Conservation (phyloP, 768 basidiomycete genomes). For the Lyophyllum semitale region DNA sequence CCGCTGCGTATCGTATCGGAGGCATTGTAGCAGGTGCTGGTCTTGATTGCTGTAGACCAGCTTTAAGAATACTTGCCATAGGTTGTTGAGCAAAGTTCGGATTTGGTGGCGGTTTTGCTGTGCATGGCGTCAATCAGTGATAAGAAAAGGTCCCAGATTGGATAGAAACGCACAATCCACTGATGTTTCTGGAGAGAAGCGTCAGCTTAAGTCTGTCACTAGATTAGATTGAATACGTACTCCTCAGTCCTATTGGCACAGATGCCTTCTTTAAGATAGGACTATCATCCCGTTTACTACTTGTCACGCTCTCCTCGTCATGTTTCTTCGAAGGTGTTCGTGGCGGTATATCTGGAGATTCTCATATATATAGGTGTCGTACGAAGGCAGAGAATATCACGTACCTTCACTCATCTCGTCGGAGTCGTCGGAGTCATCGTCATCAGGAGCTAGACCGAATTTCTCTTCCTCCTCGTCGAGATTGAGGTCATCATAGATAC, state of each 20-base stretch:
- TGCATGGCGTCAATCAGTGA: slow-evolving; percentile 10
- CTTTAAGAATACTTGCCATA: slow-evolving; percentile 73
- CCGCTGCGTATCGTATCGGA: slow-evolving; percentile 89
- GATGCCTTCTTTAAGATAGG: slow-evolving; percentile 80
- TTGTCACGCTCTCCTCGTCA: slow-evolving; percentile 76
- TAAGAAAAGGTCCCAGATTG: slow-evolving; percentile 1
- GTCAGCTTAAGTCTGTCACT: slow-evolving; percentile 3
- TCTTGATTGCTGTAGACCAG: slow-evolving; percentile 57
- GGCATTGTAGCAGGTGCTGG: slow-evolving; percentile 62
- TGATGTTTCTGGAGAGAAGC: slow-evolving; percentile 57
- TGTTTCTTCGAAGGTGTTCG: slow-evolving; percentile 74
- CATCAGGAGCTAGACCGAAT: slow-evolving; percentile 78
- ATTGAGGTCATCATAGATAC: slow-evolving; percentile 96
- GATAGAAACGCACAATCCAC: slow-evolving; percentile 55
- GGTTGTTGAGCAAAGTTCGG: slow-evolving; percentile 83
- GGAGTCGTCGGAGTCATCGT: slow-evolving; percentile 79
- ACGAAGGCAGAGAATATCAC: neutral
- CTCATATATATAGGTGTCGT: slow-evolving; percentile 12
- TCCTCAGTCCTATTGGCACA: slow-evolving; percentile 64
- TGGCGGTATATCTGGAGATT: slow-evolving; percentile 55
- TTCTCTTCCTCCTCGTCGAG: slow-evolving; percentile 97
- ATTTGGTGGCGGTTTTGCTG: slow-evolving; percentile 77
- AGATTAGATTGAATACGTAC: slow-evolving; percentile 44
- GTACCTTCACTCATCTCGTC: slow-evolving; percentile 74
- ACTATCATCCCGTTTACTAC: slow-evolving; percentile 76